Base-by-base conservation (phyloP, 2,329 filamentous ascomycete genomes). In the Ambrosiella xylebori region DNA sequence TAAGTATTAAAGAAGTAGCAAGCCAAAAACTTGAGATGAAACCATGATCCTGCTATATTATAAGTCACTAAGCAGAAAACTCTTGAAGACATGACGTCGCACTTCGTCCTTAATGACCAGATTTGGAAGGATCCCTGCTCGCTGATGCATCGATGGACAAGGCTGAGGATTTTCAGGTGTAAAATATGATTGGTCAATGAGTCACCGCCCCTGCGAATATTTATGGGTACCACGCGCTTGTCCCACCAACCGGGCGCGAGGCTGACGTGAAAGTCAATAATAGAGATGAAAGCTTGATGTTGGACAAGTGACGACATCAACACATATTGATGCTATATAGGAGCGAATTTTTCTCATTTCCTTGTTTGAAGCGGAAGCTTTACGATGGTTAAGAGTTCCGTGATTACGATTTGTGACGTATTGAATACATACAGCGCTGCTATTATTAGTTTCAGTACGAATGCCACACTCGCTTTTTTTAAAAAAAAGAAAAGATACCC, bases 161-260 rank as follows among this genome's bases (percentile, higher is more conserved):
- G 58, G 58, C 58, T 60, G 58, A 60, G 7, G 37, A 9, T 40
- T 39, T 38, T 13, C 13, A 59, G 38, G 12, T 53, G 41, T 37
- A 36, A 7, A 7, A 47, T 11, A 19, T 15, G 12, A 57, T 57
- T 60, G 56, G 51, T 56, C 52, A 60, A 60, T 60, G n/a, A 37
- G 12, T 9, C 4, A n/a, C 9, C n/a, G n/a, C 37, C 51, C 6
- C 17, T 39, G 4, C 51, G 51, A 44, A 7, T 57, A 60, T 51
- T n/a, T 55, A 11, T 57, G 51, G 55, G 56, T 2, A 27, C 7
- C 8, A 13, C 35, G 54, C 13, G 17, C 41, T 8, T 60, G 59
- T 52, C 59, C 55, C 51, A 19, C 52, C 50, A 54, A 57, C 54
- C 15, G 27, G 19, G 51, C 11, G 40, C 59, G 45, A 60, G 59